Conservation (phyloP, 2,329 filamentous ascomycete genomes). For the Periconia macrospinosa region DNA sequence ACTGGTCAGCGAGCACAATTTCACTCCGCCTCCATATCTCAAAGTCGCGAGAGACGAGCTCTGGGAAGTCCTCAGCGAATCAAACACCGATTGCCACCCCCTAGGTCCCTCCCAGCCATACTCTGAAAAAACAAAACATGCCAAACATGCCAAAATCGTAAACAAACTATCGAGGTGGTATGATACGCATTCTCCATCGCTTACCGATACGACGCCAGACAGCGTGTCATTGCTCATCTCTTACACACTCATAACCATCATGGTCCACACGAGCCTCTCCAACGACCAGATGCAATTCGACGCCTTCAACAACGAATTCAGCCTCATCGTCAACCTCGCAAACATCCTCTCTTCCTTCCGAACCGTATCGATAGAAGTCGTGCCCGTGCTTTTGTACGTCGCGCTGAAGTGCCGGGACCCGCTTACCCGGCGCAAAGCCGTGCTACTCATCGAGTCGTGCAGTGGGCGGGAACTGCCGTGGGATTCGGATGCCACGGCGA, state of each 20-base stretch:
- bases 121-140: not conserved
- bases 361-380: not conserved
- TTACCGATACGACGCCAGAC: not conserved
- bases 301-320: not conserved
- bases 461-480: not conserved
- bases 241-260: not conserved
- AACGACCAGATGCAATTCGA: not conserved
- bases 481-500: not conserved
- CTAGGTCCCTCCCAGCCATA: not conserved
- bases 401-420: not conserved
- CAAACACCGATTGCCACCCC: not conserved
- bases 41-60: not conserved
- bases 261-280: not conserved
- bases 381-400: not conserved
- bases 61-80: not conserved
- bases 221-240: not conserved
- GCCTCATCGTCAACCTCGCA: not conserved
- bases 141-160: not conserved
- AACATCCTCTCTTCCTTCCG: not conserved
- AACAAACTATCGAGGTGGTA: not conserved
- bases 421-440: not conserved
- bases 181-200: too few species aligned
- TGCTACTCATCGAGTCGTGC: not conserved
- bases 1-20: not conserved
- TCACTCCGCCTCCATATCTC: not conserved